Base-by-base conservation (phyloP, 2,329 filamentous ascomycete genomes). In the Fusarium decemcellulare region DNA sequence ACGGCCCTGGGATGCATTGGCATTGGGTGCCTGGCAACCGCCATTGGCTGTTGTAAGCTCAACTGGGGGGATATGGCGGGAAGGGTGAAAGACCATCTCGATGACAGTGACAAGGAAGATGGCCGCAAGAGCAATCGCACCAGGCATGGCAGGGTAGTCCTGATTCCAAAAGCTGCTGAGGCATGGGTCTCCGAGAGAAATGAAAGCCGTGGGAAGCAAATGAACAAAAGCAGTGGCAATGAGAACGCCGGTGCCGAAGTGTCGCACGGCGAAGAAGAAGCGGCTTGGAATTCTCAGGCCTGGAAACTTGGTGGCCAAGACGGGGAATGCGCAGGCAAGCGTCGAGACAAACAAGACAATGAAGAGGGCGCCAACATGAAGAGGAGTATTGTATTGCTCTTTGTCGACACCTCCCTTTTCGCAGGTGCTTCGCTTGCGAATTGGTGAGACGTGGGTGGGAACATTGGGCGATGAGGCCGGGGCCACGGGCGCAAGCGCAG, bases 151-250 rank as follows among this genome's bases (percentile, higher is more conserved):
- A 56, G 86, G 88, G 80, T 95, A 97, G 30, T 88, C 87, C 44
- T 90, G 74, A 74, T 88, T 94, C 89, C 93, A 97, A 76, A 94
- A 92, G 57, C 84, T 82, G 12, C 91, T 91, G 1, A 97, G 87
- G 75, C 90, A 92, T 11, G 88, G 89, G 71, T 91, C 83, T 42
- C 85, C 89, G 11, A 91, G 83, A 8, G 88, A 89, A 56, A 83
- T 76, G 69, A 92, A 92, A 6, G 90, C 90, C 3, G 88, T 92
- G 46, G 88, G 90, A 9, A 91, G 85, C 34, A 91, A 82, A 81
- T 95, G 92, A 32, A 95, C 92, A 74, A 96, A 95, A 55, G 93
- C 92, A 1, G 93, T 95, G 29, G 93, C 88, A 46, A 90, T 85
- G 34, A 88, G 84, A 18, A 96, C 93, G 61, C 93, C 93, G 9